These are phyloP conservation scores for Alternaria ventricosa DNA, from an alignment of 2,329 filamentous ascomycete species.

Conservation along the genomic window DNA sequence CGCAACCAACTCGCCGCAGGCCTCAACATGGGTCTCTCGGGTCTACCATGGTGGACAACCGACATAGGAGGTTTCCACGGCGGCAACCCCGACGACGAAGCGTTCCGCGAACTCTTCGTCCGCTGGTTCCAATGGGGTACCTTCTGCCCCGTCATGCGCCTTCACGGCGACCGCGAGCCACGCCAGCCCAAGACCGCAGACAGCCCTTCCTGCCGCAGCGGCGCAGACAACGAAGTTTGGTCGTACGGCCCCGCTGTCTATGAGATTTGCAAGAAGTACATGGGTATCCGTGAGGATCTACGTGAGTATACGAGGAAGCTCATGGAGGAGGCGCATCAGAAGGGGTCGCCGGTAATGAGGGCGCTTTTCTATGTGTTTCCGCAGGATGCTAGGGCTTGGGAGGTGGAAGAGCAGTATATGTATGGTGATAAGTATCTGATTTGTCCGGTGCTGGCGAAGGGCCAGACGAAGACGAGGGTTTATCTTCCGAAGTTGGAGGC, in stretches of 20 bases:
- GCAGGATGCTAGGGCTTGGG: slow-evolving; percentile 60
- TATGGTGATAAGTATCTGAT: slow-evolving; percentile 67
- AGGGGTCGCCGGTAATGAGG: slow-evolving; percentile 67
- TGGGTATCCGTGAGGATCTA: slow-evolving; percentile 64
- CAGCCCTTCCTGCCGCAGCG: slow-evolving; percentile 50
- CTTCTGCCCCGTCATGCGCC: slow-evolving; percentile 71
- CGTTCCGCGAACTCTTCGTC: slow-evolving; percentile 68
- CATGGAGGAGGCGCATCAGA: slow-evolving; percentile 67
- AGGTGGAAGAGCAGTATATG: slow-evolving; percentile 68
- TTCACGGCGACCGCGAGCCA: slow-evolving; percentile 71
- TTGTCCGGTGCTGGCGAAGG: slow-evolving; percentile 62
- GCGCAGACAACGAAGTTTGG: slow-evolving; percentile 70
- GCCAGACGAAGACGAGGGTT: slow-evolving; percentile 53
- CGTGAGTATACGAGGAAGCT: slow-evolving; percentile 64
- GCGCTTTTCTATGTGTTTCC: slow-evolving; percentile 71
- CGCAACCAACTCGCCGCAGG: slow-evolving; percentile 68
- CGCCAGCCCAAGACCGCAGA: slow-evolving; percentile 54
- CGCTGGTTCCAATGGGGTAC: slow-evolving; percentile 74
- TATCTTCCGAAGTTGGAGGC: slow-evolving; percentile 57
- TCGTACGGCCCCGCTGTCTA: slow-evolving; percentile 68
- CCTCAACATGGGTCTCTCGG: slow-evolving; percentile 69
- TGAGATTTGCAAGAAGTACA: slow-evolving; percentile 65
- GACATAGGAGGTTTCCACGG: slow-evolving; percentile 75
- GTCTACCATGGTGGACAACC: slow-evolving; percentile 73
- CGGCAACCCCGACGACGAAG: slow-evolving; percentile 62